These are phyloP conservation scores for Trametes elegans DNA, from an alignment of 768 basidiomycete genomes.

Conservation along the genomic window DNA sequence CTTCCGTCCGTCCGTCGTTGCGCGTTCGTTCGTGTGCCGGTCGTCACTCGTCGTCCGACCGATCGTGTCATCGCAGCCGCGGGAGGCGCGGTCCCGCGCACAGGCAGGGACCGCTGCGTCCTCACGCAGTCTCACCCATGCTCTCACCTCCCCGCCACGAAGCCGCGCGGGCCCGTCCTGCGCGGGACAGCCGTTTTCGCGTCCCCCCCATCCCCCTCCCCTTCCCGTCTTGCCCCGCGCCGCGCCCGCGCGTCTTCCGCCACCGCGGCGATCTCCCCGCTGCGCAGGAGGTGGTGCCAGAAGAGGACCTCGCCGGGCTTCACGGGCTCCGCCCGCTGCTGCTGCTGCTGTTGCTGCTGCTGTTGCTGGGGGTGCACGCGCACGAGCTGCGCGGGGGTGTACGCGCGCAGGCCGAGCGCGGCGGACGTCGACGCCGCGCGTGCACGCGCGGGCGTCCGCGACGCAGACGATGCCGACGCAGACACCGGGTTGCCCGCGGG, in stretches of 20 bases:
- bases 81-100: too few species aligned
- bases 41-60: neutral
- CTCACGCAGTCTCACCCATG: too few species aligned
- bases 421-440: conserved; percentile 14
- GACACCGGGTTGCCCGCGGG: neutral
- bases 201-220: neutral
- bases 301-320: conserved; percentile 62
- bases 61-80: too few species aligned
- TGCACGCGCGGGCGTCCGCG: neutral
- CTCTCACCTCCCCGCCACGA: conserved; percentile 4
- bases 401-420: neutral
- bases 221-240: conserved; percentile 19
- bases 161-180: too few species aligned
- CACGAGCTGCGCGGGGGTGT: neutral
- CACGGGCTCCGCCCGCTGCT: conserved; percentile 31
- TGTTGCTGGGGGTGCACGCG: conserved; percentile 16
- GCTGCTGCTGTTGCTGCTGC: conserved; percentile 27
- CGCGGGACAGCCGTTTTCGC: neutral
- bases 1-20: neutral
- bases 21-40: neutral
- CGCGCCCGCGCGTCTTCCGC: conserved; percentile 60
- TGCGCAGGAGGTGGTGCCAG: conserved; percentile 73
- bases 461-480: neutral
- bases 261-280: conserved; percentile 72
- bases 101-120: too few species aligned